Evolutionary conservation across 768 basidiomycete species (phyloP).

Genomic region (Psilocybe cubensis): DNA sequence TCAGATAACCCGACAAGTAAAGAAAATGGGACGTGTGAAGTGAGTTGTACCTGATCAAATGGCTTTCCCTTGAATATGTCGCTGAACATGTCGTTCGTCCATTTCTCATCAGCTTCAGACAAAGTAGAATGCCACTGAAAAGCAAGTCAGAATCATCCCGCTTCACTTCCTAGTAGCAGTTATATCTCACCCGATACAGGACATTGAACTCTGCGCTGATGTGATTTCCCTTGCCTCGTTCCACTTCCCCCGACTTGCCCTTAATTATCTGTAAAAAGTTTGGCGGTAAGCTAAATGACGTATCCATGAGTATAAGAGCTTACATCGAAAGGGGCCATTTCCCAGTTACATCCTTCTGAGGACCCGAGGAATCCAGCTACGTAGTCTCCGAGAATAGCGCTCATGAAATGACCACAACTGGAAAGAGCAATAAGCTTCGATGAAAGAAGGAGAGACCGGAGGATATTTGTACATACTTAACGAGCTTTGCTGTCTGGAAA

Average conservation of each 20-base stretch:
- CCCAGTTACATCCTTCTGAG: slow-evolving; percentile 56
- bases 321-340: slow-evolving; percentile 51
- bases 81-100: slow-evolving; percentile 52
- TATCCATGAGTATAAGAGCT: background rate
- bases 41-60: slow-evolving; percentile 12
- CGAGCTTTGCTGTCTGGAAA: slow-evolving; percentile 57
- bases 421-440: background rate
- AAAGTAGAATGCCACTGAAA: slow-evolving; percentile 60
- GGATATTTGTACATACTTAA: slow-evolving; percentile 38
- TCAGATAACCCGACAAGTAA: background rate
- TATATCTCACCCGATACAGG: slow-evolving; percentile 41
- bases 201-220: slow-evolving; percentile 71
- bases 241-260: slow-evolving; percentile 32
- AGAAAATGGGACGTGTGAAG: background rate
- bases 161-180: background rate
- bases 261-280: slow-evolving; percentile 35
- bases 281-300: background rate
- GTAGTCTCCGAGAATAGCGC: slow-evolving; percentile 59
- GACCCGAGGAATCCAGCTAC: slow-evolving; percentile 61
- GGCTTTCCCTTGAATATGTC: slow-evolving; percentile 38
- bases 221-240: slow-evolving; percentile 65
- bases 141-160: background rate
- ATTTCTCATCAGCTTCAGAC: slow-evolving; percentile 49
- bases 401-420: slow-evolving; percentile 59
- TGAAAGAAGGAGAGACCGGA: background rate